phyloP scores from a whole-genome alignment of 1,284 basidiomycete genomes.

The Apiotrichum sp. region DNA sequence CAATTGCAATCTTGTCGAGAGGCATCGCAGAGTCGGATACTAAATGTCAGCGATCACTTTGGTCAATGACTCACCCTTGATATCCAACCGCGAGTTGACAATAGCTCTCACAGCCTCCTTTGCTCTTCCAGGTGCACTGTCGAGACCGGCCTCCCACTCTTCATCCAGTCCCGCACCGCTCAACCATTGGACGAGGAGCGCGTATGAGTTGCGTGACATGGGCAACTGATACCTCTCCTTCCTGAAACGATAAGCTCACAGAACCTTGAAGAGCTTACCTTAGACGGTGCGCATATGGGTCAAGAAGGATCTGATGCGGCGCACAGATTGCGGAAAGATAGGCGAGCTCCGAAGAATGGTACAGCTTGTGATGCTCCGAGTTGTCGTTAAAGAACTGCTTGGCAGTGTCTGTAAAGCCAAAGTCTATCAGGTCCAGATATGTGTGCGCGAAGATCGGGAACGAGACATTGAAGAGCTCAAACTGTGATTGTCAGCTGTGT shows the following conservation, averaged over 20 bases:
- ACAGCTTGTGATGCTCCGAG: constrained; percentile 61
- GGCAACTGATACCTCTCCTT: constrained; percentile 85
- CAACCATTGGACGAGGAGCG: constrained; percentile 89
- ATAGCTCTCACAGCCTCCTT: constrained; percentile 76
- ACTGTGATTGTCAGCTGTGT: constrained; percentile 50
- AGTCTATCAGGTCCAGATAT: constrained; percentile 87
- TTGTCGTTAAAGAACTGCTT: constrained; percentile 69
- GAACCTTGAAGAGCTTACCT: too few relatives aligned
- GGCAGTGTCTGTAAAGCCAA: constrained; percentile 85
- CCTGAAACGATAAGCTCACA: too few relatives aligned
- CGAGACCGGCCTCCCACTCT: constrained; percentile 70
- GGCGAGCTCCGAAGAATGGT: constrained; percentile 68
- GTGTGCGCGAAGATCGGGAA: constrained; percentile 98
- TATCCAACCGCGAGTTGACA: constrained; percentile 84
- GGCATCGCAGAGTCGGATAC: constrained; percentile 57
- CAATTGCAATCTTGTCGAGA: constrained; percentile 58
- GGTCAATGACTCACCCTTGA: constrained; percentile 63
- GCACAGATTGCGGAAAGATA: constrained; percentile 76
- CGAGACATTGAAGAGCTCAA: constrained; percentile 83
- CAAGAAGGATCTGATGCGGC: constrained; percentile 76
- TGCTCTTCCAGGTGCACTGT: constrained; percentile 58
- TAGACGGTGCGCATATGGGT: constrained; percentile 77
- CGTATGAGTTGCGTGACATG: constrained; percentile 87
- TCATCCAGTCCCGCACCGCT: constrained; percentile 78
- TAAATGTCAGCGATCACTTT: neutral